These are phyloP conservation scores for Floccularia luteovirens DNA, from an alignment of 768 basidiomycete genomes.

Conservation along the genomic window DNA sequence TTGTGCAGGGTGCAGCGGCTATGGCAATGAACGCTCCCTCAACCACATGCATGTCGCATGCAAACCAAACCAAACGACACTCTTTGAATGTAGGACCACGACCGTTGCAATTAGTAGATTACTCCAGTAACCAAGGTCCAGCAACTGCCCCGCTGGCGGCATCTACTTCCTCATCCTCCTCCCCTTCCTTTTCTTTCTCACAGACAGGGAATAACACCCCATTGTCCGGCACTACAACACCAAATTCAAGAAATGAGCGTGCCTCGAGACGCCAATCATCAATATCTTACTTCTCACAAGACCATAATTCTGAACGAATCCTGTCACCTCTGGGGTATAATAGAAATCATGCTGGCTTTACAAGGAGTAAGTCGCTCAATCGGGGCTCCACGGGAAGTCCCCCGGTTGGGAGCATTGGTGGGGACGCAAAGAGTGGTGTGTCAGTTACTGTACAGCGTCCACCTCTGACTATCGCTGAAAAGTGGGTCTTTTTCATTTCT, in stretches of 20 bases:
- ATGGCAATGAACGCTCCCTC: background rate
- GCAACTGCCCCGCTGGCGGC: constrained; percentile 5
- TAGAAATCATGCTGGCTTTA: constrained; percentile 6
- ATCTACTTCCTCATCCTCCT: constrained; percentile 11
- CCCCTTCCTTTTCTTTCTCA: too few relatives aligned
- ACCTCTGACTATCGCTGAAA: constrained; percentile 65
- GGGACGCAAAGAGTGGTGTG: constrained; percentile 21
- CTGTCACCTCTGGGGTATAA: constrained; percentile 8
- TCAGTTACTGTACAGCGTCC: constrained; percentile 16
- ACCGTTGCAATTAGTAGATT: constrained; percentile 39
- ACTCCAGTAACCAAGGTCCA: constrained; percentile 15
- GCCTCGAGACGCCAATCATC: constrained; percentile 38
- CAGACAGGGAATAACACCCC: too few relatives aligned
- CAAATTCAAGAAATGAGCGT: too few relatives aligned
- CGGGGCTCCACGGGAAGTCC: constrained; percentile 4
- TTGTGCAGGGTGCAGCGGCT: too few relatives aligned
- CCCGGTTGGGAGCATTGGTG: constrained; percentile 9
- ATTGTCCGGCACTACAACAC: constrained; percentile 11
- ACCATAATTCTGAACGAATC: constrained; percentile 10
- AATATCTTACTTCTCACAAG: constrained; percentile 40
- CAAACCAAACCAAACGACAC: constrained; percentile 4
- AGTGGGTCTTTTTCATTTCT: constrained; percentile 33
- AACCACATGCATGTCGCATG: background rate
- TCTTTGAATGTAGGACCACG: constrained; percentile 24
- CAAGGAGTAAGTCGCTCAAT: constrained; percentile 14